A percentile compares a stretch with the other conserved stretches of the same genome.
Evolutionary conservation across 176 grass and related monocot genomes (phyloP).

Genomic region (Otatea glauca): DNA sequence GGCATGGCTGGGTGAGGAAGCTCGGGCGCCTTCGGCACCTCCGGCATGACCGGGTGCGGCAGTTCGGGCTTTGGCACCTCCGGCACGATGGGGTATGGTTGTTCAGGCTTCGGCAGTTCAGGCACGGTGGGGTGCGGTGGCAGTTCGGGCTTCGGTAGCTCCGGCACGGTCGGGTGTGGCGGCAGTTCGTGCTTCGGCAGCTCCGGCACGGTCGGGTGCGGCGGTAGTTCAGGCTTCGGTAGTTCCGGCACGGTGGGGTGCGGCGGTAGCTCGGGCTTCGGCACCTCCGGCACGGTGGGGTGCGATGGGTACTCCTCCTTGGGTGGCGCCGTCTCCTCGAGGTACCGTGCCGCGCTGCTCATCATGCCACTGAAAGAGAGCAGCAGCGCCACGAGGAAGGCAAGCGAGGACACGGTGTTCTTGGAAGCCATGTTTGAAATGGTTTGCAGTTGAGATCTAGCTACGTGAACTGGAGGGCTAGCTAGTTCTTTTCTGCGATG

Average conservation of each 20-base stretch:
- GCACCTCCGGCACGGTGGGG: neutral
- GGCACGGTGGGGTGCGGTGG: neutral
- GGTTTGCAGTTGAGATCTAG: neutral
- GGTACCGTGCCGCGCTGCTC: slow-evolving; percentile 29
- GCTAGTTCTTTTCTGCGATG: slow-evolving; percentile 12
- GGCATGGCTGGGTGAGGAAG: neutral
- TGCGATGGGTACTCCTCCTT: slow-evolving; percentile 17
- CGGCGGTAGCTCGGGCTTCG: neutral
- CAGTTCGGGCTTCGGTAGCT: neutral
- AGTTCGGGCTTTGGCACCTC: neutral
- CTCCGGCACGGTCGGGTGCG: neutral
- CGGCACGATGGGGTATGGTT: neutral
- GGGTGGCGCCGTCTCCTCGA: slow-evolving; percentile 33
- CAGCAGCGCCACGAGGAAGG: slow-evolving; percentile 36
- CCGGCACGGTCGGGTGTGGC: neutral
- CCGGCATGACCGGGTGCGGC: neutral
- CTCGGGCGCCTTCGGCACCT: neutral
- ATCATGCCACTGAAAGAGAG: slow-evolving; percentile 35
- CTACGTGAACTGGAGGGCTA: neutral
- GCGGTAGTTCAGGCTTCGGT: neutral
- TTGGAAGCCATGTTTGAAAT: slow-evolving; percentile 18
- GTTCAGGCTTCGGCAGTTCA: neutral
- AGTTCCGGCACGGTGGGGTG: neutral
- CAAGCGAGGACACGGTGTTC: neutral
- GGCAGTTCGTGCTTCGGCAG: neutral